Conservation (phyloP, 768 basidiomycete genomes). For the Leucocoprinus leucothites region DNA sequence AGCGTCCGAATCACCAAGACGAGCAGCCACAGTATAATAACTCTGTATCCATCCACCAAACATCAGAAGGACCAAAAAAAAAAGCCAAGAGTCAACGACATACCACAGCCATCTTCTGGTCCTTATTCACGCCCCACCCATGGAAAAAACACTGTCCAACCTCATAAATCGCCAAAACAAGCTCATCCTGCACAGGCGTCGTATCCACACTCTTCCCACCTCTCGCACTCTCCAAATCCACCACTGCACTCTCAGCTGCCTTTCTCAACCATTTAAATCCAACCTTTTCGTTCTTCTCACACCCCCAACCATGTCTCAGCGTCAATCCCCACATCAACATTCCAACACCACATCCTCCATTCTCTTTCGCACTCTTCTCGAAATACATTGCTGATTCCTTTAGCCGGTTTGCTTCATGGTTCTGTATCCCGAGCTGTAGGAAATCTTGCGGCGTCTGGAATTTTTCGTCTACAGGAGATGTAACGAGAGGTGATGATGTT, state of each 20-base stretch:
- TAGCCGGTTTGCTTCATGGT: slow-evolving; percentile 73
- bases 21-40: slow-evolving; percentile 83
- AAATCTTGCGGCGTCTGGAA: slow-evolving; percentile 56
- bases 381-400: slow-evolving; percentile 69
- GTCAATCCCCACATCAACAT: slow-evolving; percentile 93
- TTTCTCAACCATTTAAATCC: slow-evolving; percentile 82
- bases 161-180: slow-evolving; percentile 88
- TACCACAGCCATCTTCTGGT: slow-evolving; percentile 88
- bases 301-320: slow-evolving; percentile 87
- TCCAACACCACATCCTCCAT: slow-evolving; percentile 82
- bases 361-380: slow-evolving; percentile 68
- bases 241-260: slow-evolving; percentile 79
- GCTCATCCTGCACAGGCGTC: slow-evolving; percentile 61
- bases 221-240: slow-evolving; percentile 66
- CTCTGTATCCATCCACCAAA: slow-evolving; percentile 38
- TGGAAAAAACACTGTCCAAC: slow-evolving; percentile 92
- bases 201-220: slow-evolving; percentile 44
- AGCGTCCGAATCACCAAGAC: slow-evolving; percentile 82
- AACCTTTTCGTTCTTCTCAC: slow-evolving; percentile 69
- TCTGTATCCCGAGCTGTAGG: slow-evolving; percentile 72
- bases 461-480: slow-evolving; percentile 14
- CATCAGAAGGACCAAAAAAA: neutral
- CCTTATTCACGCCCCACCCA: slow-evolving; percentile 85
- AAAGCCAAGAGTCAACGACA: slow-evolving; percentile 24
- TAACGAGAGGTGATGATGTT: neutral